phyloP scores from a whole-genome alignment of 805 yeast species.

The Schwanniomyces polymorphus region DNA sequence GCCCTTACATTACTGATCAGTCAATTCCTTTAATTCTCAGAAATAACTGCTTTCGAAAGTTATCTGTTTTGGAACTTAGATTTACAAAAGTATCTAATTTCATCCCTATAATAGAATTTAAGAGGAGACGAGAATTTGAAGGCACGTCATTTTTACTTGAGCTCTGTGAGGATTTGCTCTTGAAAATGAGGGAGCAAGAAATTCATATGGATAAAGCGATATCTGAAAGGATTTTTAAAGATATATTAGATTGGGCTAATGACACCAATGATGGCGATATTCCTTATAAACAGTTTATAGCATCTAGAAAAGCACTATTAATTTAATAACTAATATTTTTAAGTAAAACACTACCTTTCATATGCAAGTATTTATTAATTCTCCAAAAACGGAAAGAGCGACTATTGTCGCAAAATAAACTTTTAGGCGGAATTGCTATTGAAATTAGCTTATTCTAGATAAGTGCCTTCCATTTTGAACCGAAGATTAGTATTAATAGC shows the following conservation, averaged over 20 bases:
- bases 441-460: not conserved
- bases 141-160: constrained; percentile 64
- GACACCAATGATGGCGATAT: constrained; percentile 44
- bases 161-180: constrained; percentile 70
- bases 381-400: not conserved
- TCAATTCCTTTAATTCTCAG: constrained; percentile 53
- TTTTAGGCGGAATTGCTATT: not conserved
- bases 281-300: constrained; percentile 5
- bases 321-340: not conserved
- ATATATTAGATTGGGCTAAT: constrained; percentile 65
- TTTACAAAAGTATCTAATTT: constrained; percentile 57
- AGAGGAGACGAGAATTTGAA: constrained; percentile 46
- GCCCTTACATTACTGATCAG: constrained; percentile 57
- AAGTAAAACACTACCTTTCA: not conserved
- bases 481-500: not conserved
- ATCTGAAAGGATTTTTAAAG: constrained; percentile 58
- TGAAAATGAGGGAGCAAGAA: constrained; percentile 61
- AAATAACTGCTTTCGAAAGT: constrained; percentile 50
- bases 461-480: not conserved
- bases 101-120: constrained; percentile 67
- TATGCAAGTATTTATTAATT: not conserved
- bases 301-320: constrained; percentile 3
- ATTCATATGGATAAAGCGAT: constrained; percentile 53
- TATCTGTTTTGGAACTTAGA: constrained; percentile 77
- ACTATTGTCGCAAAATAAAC: not conserved